Evolutionary conservation across 805 yeast species (phyloP), one percentile per base, ranked within the genome.

Genomic region (Starmerella cellae): DNA sequence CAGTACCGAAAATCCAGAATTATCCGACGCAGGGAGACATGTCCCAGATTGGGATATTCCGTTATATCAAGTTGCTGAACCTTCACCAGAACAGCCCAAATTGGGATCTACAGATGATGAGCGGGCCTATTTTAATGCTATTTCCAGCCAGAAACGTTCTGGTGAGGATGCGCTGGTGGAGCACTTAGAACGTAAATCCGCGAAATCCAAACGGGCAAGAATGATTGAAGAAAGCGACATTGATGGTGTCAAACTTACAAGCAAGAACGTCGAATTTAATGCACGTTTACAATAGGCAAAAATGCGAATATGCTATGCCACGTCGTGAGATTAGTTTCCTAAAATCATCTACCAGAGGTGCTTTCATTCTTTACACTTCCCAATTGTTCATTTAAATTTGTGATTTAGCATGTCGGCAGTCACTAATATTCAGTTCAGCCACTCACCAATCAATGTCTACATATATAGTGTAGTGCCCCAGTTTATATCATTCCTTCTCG

Each of bases 101-200:
- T 4, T 4, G 13, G 19, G 32, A n/a, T 18, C 24, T n/a, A 30
- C 37, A 3, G 44, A 35, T 17, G 35, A 39, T 17, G 47, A 29
- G 29, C 18, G 32, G 11, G 20, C 44, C 3, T 46, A 46, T 22
- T 32, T 18, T 35, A 46, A 43, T 18, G 42, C 43, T 3, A 37
- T 40, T 2, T 22, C 23, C 13, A 22, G 29, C 33, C 22, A 18
- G 8, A 21, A 27, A 5, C 38, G 39, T n/a, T 43, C 47, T 4
- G 49, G 49, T n/a, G 49, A 39, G 9, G 39, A 37, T 18, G 49
- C 44, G 16, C 37, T 43, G 5, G 33, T 30, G 2, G 49, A 46
- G 17, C 42, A 43, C 11, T 32, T 46, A 9, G 24, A 20, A 2
- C 34, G 33, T 8, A 42, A 39, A 20, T 14, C 35, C 4, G 34